These are phyloP conservation scores for Cucurbita moschata DNA, from an alignment of 306 rosid genomes.

Conservation along the genomic window DNA sequence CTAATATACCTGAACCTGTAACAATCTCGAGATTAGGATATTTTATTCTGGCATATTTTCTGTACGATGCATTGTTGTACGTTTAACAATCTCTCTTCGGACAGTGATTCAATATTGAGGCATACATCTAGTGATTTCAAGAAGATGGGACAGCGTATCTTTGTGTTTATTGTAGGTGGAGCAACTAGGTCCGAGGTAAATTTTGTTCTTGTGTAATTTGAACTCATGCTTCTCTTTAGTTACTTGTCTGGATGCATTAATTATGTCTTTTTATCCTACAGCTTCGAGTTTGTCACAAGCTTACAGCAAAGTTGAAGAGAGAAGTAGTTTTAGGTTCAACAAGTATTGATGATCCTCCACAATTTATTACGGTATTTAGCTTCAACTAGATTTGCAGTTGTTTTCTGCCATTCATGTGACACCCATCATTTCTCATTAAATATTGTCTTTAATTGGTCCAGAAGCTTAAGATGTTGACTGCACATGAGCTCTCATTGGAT, in stretches of 20 bases:
- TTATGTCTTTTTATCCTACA: slow-evolving; percentile 13
- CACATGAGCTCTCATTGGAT: slow-evolving; percentile 59
- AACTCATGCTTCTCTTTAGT: neutral
- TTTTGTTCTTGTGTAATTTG: neutral
- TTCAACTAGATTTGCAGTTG: neutral
- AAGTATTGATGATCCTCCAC: slow-evolving; percentile 84
- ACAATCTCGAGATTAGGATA: neutral
- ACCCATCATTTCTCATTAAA: neutral
- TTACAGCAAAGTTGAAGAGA: slow-evolving; percentile 60
- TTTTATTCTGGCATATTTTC: neutral
- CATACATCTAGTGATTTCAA: slow-evolving; percentile 79
- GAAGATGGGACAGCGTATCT: slow-evolving; percentile 80
- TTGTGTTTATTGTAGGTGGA: slow-evolving; percentile 88
- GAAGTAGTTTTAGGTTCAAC: slow-evolving; percentile 87
- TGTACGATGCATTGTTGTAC: neutral
- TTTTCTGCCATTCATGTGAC: neutral
- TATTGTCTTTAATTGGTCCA: slow-evolving; percentile 21
- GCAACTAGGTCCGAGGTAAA: slow-evolving; percentile 94
- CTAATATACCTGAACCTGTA: neutral
- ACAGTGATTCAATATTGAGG: slow-evolving; percentile 60
- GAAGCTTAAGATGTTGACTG: slow-evolving; percentile 67
- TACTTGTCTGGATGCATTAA: neutral
- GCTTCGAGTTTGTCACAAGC: slow-evolving; percentile 97
- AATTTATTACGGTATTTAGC: slow-evolving; percentile 52
- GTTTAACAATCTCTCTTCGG: neutral